Base-by-base conservation (phyloP, 306 rosid species). In the Ormosia semicastrata region DNA sequence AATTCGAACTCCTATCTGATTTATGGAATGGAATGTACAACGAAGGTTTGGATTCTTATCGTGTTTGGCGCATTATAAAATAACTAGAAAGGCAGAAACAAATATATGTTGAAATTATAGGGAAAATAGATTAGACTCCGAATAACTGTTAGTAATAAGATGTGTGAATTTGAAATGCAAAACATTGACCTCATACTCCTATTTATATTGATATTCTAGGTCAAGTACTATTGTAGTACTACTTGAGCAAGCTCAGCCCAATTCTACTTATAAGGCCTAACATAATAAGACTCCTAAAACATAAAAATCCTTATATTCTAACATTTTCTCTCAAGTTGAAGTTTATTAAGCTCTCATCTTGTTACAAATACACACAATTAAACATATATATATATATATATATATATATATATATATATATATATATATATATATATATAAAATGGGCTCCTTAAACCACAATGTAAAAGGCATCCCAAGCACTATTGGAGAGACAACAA, bases 1-100 rank as follows among this genome's bases (percentile, higher is more conserved):
- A 37, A 65, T 11, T 73, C 47, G 77, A 71, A 74, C 10, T 77
- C 59, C 29, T 72, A 17, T 60, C 39, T 65, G 62, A 52, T 58
- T 65, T 65, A 53, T 65, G 46, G 62, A 10, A 46, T 30, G n/a
- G 18, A 30, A 50, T 43, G 36, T 46, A 15, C 36, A n/a, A 62
- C 64, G 39, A 36, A 73, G 59, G 7, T 37, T 67, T 57, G 34
- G 13, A 37, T 39, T 79, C 17, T 8, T 56, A 8, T 74, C 4
- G 12, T 63, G 69, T 67, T 74, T 50, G 75, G 49, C 12, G 69
- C 62, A 49, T 40, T 43, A 6, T 40, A 74, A 63, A 41, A 41
- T 43, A 43, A 76, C 70, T 18, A 10, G 62, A 62, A 67, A 60
- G 43, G 44, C n/a, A 29, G 32, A 75, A 62, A 46, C 13, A 37